A percentile compares a stretch with the other conserved stretches of the same genome.
Evolutionary conservation across 306 rosid species (phyloP).

Genomic region (Oemleria cerasiformis): DNA sequence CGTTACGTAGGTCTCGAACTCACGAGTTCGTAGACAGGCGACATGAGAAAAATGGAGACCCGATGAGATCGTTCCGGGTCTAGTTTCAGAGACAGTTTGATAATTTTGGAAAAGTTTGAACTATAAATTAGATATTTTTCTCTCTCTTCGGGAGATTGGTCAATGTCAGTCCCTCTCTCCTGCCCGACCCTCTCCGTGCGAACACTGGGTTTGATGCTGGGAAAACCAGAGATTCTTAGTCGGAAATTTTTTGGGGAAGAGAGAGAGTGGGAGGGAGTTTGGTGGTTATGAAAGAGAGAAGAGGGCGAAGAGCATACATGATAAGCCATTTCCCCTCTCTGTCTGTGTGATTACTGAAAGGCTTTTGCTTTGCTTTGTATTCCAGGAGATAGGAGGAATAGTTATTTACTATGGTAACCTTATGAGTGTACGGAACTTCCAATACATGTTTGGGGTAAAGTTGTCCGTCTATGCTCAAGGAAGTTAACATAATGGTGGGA

Average conservation of each 20-base stretch:
- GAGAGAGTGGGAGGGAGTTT: slow-evolving; percentile 26
- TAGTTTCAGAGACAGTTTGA: too few species aligned
- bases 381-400: not conserved
- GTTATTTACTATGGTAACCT: slow-evolving; percentile 16
- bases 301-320: slow-evolving; percentile 60
- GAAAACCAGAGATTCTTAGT: slow-evolving; percentile 14
- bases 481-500: too few species aligned
- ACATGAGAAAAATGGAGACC: too few species aligned
- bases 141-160: too few species aligned
- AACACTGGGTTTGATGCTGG: slow-evolving; percentile 26
- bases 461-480: not conserved
- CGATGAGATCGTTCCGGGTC: too few species aligned
- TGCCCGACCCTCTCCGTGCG: too few species aligned
- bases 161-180: too few species aligned
- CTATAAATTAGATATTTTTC: too few species aligned
- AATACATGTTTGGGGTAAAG: not conserved
- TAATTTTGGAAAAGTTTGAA: too few species aligned
- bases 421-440: not conserved
- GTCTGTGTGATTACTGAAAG: not conserved
- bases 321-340: slow-evolving; percentile 57
- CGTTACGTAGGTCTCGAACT: too few species aligned
- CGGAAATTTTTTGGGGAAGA: slow-evolving; percentile 28
- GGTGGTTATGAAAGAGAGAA: slow-evolving; percentile 50
- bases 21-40: too few species aligned
- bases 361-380: not conserved